Conservation (phyloP, 139 green algal genomes). For the Volvox africanus region DNA sequence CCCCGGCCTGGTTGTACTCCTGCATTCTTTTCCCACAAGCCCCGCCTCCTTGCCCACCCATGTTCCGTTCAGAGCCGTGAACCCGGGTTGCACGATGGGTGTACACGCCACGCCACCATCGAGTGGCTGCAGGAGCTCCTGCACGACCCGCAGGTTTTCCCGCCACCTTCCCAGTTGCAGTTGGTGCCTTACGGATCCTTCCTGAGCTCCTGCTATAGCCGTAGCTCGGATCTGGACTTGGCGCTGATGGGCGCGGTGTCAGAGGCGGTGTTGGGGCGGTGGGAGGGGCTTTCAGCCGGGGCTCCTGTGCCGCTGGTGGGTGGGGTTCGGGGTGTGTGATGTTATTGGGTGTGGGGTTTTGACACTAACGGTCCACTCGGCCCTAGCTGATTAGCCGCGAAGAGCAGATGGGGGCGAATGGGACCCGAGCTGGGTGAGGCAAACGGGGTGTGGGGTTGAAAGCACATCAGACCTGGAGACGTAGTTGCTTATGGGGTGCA, state of each 20-base stretch:
- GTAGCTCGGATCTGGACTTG: constrained; percentile 25
- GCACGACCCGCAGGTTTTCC: constrained; percentile 1
- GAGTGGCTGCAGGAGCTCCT: constrained; percentile 20
- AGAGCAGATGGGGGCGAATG: too few species aligned
- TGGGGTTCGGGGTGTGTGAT: not conserved
- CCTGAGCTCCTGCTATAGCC: constrained; percentile 25
- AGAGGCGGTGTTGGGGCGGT: not conserved
- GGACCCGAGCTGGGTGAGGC: too few species aligned
- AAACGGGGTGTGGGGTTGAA: too few species aligned
- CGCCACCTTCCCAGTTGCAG: not conserved
- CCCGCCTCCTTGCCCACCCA: too few species aligned
- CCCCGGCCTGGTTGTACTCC: too few species aligned
- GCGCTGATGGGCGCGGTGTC: constrained; percentile 12
- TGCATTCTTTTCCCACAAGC: too few species aligned
- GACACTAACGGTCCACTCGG: too few species aligned
- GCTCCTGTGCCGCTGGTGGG: not conserved
- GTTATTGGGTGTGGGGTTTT: too few species aligned
- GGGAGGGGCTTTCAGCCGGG: not conserved
- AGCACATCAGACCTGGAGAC: too few species aligned
- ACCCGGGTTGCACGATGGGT: not conserved
- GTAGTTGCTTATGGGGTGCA: too few species aligned
- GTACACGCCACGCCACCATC: not conserved
- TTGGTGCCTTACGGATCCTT: constrained; percentile 39
- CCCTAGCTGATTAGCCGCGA: too few species aligned
- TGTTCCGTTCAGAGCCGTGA: not conserved